Percentiles rank a stretch among this genome's conserved stretches.
These are phyloP conservation scores for Talaromyces sp. DNA, from an alignment of 2,329 filamentous ascomycete species.

Conservation along the genomic window DNA sequence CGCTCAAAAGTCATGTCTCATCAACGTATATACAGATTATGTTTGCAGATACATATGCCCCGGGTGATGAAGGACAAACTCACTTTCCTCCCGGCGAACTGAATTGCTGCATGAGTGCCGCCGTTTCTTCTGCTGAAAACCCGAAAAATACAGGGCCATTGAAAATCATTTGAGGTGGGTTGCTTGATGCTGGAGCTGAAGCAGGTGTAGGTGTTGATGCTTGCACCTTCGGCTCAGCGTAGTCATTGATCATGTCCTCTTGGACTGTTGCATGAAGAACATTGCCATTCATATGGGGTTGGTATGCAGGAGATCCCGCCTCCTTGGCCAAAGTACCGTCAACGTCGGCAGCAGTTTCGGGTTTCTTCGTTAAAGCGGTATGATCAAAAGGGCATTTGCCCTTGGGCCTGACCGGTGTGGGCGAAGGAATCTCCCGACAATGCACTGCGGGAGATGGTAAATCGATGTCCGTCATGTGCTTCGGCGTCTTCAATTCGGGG, in stretches of 20 bases:
- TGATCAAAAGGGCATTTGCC: constrained; percentile 37
- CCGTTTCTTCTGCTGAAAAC: constrained; percentile 79
- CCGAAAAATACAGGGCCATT: constrained; percentile 93
- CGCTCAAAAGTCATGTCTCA: constrained; percentile 4
- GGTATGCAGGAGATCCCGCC: background rate
- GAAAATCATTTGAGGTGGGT: constrained; percentile 71
- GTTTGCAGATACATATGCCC: background rate
- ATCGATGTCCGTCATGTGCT: constrained; percentile 17
- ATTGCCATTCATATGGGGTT: background rate
- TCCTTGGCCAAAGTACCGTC: background rate
- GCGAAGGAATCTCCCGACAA: constrained; percentile 17
- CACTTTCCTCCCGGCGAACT: constrained; percentile 10
- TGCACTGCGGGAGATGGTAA: constrained; percentile 18
- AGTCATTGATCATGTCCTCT: background rate
- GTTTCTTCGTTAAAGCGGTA: constrained; percentile 14
- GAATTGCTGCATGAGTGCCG: constrained; percentile 66
- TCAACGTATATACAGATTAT: constrained; percentile 9
- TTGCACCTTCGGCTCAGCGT: constrained; percentile 4
- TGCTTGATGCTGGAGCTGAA: constrained; percentile 20
- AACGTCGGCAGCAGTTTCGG: background rate
- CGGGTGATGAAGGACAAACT: background rate
- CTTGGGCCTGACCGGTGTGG: constrained; percentile 22
- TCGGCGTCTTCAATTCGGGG: constrained; percentile 19
- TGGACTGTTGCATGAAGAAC: constrained; percentile 1
- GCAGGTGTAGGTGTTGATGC: constrained; percentile 16